Evolutionary conservation across 2,329 filamentous ascomycete species (phyloP).

Genomic region (Cytospora chrysosperma): DNA sequence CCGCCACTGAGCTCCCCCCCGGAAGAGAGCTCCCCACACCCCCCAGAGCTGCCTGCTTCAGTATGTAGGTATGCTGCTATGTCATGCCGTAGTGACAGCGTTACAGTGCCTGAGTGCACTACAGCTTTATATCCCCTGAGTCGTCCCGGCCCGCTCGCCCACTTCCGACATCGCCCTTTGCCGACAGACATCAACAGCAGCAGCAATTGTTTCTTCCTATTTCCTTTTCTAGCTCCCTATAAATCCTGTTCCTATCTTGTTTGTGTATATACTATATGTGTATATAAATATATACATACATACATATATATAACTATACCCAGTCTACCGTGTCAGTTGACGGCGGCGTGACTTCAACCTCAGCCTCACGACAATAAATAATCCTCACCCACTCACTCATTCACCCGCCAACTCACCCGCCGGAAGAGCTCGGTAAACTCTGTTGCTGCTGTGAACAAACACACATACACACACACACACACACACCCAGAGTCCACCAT

Average conservation of each 20-base stretch:
- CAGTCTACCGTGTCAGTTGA: neutral
- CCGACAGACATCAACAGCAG: too few relatives aligned
- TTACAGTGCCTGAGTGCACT: too few relatives aligned
- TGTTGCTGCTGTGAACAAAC: neutral
- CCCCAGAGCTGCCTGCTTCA: too few relatives aligned
- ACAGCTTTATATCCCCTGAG: neutral
- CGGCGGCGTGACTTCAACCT: neutral
- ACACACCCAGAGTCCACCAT: conserved; percentile 35
- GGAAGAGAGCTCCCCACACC: too few relatives aligned
- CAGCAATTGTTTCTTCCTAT: too few relatives aligned
- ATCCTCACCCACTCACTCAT: neutral
- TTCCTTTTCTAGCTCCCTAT: too few relatives aligned
- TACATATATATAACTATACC: neutral
- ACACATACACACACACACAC: too few relatives aligned
- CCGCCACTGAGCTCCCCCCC: too few relatives aligned
- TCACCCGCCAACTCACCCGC: neutral
- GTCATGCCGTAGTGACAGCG: too few relatives aligned
- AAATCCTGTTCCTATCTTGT: neutral
- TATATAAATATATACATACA: too few relatives aligned
- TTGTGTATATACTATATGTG: too few relatives aligned
- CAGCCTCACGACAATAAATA: neutral
- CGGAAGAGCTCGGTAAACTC: neutral
- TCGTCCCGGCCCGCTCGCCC: neutral
- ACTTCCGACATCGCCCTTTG: conserved; percentile 11
- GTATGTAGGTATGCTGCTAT: too few relatives aligned